phyloP scores from a whole-genome alignment of 2,329 filamentous ascomycete genomes.

The Tolypocladium tundrense region DNA sequence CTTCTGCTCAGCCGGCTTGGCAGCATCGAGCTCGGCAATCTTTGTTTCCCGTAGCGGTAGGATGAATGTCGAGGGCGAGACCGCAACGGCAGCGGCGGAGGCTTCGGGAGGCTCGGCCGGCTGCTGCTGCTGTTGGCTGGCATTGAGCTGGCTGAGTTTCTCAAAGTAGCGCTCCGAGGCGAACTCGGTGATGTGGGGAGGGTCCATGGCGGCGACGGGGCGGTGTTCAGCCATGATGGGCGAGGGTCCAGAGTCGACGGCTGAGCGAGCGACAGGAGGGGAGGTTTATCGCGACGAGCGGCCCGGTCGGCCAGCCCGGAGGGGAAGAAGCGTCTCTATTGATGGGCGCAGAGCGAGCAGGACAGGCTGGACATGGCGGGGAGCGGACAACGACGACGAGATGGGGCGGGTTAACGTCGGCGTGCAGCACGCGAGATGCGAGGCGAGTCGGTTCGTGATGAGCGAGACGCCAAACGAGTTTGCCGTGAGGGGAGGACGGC shows the following conservation, averaged over 20 bases:
- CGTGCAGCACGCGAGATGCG: background rate
- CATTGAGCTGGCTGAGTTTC: slow-evolving; percentile 47
- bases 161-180: slow-evolving; percentile 54
- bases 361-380: slow-evolving; percentile 2
- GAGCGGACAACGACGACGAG: background rate
- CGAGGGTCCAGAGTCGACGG: slow-evolving; percentile 1
- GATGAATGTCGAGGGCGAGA: slow-evolving; percentile 33
- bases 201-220: slow-evolving; percentile 40
- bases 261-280: slow-evolving; percentile 12
- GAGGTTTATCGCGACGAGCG: slow-evolving; percentile 6
- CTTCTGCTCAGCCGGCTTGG: slow-evolving; percentile 22
- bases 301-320: slow-evolving; percentile 17
- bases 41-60: slow-evolving; percentile 36
- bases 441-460: background rate
- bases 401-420: background rate
- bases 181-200: slow-evolving; percentile 55
- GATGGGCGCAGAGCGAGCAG: slow-evolving; percentile 8
- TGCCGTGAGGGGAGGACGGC: background rate
- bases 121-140: slow-evolving; percentile 30
- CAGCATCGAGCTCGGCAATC: slow-evolving; percentile 17
- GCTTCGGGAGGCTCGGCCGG: slow-evolving; percentile 10
- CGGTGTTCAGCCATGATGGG: slow-evolving; percentile 22
- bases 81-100: slow-evolving; percentile 11
- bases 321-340: slow-evolving; percentile 21
- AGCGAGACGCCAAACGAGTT: background rate